A percentile compares a stretch with the other conserved stretches of the same genome.
These are phyloP conservation scores for Yamadazyma epiphylla DNA, from an alignment of 1,139 yeast species.

Conservation along the genomic window DNA sequence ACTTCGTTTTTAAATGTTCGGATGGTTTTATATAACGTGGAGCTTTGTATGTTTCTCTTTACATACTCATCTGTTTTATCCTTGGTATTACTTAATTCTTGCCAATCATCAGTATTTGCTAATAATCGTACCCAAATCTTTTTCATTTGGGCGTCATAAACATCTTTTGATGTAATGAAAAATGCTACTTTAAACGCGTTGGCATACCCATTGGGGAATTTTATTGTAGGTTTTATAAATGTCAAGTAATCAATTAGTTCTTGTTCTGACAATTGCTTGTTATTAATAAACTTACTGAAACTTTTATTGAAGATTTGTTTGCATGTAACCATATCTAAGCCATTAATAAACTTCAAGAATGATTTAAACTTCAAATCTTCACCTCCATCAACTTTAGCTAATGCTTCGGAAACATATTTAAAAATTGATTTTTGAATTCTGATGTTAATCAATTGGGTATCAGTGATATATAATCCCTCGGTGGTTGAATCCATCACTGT, in stretches of 20 bases:
- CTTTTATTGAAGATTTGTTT: conserved; percentile 24
- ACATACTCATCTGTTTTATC: conserved; percentile 43
- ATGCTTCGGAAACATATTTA: conserved; percentile 23
- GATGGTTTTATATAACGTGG: conserved; percentile 50
- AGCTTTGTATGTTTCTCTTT: conserved; percentile 35
- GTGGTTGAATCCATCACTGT: conserved; percentile 11
- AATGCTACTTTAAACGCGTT: conserved; percentile 36
- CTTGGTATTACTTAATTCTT: conserved; percentile 32
- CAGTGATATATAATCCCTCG: conserved; percentile 38
- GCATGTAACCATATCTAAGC: conserved; percentile 12
- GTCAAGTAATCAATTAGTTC: conserved; percentile 60
- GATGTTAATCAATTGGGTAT: conserved; percentile 41
- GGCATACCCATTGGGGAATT: conserved; percentile 23
- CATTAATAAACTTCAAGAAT: conserved; percentile 19
- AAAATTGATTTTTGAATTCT: conserved; percentile 46
- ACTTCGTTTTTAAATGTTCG: no score
- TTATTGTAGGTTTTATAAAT: conserved; percentile 33
- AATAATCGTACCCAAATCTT: conserved; percentile 64
- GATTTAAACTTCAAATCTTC: conserved; percentile 12
- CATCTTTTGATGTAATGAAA: conserved; percentile 21
- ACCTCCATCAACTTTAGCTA: conserved; percentile 8
- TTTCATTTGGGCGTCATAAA: conserved; percentile 19
- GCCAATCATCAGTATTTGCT: conserved; percentile 56
- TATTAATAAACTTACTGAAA: conserved; percentile 30
- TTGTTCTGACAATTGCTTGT: conserved; percentile 37